Base-by-base conservation (phyloP, 345 rosid genomes). In the Aquilaria sinensis region DNA sequence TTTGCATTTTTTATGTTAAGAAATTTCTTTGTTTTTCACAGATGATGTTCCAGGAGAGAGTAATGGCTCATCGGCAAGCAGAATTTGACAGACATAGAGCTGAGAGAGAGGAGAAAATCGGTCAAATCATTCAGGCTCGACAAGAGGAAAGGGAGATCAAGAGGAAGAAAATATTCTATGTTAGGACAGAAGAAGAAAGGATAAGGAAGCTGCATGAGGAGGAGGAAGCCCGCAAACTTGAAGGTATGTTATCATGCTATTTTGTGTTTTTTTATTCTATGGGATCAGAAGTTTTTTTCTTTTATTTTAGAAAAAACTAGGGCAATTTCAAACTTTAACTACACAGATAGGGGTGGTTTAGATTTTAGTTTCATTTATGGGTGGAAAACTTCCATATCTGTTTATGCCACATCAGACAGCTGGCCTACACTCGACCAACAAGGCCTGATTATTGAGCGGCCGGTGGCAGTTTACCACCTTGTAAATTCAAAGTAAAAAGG, bases 221-320 rank as follows among this genome's bases (percentile, higher is more conserved):
- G 77, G 98, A 93, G 56, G 98, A 93, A 85, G 89, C 95, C 63
- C 86, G 88, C 57, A 84, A 82, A 69, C 84, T 6, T 15, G 86
- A 85, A 87, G 97, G 97, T 90, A 63, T 23, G 23, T 23, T 23
- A 23, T 23, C 23, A 23, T 23, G 16, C 9, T 57, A 33, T 11
- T 31, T 23, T 23, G 23, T 23, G 6, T 16, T 9, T 43, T 13
- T 51, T 41, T 31, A 23, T 23, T 23, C 23, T 23, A 23, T 23
- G 23, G 23, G 23, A 23, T 23, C 23, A 23, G 23, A 23, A 23
- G 23, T 23, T 23, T 23, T 23, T 23, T 23, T 23, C 23, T 23
- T 23, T 23, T 23, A 23, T 23, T 23, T 23, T 23, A 23, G 23
- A 23, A 23, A 23, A 23, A 23, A 23, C 23, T 23, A 23, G 23